Evolutionary conservation across 2,329 filamentous ascomycete species (phyloP).

Genomic region (Emmonsiellopsis sp.): DNA sequence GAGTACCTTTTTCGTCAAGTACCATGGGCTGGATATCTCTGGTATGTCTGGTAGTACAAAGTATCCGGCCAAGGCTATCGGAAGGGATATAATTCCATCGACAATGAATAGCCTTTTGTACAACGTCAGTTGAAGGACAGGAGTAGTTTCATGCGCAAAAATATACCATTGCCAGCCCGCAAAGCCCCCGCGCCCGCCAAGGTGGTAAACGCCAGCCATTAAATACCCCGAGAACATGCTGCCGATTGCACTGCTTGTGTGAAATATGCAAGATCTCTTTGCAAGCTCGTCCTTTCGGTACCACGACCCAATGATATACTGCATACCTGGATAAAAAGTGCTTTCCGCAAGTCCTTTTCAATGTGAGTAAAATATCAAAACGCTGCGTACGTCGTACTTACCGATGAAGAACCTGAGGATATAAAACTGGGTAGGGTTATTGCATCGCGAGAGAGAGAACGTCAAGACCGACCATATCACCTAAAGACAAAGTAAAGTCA

Average conservation of each 20-base stretch:
- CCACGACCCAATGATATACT: conserved; percentile 45
- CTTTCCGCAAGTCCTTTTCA: conserved; percentile 37
- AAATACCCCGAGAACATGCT: conserved; percentile 44
- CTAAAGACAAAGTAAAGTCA: conserved; percentile 13
- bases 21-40: conserved; percentile 42
- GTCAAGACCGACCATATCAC: conserved; percentile 43
- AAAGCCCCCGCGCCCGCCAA: conserved; percentile 41
- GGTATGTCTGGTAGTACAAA: conserved; percentile 43
- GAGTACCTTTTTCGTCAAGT: conserved; percentile 32
- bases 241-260: conserved; percentile 38
- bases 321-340: conserved; percentile 46
- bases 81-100: conserved; percentile 46
- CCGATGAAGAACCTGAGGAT: conserved; percentile 43
- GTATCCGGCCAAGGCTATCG: conserved; percentile 43
- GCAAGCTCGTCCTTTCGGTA: conserved; percentile 44
- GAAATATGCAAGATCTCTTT: conserved; percentile 46
- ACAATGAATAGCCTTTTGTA: conserved; percentile 41
- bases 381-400: conserved; percentile 7
- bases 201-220: conserved; percentile 44
- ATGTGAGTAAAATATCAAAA: background rate
- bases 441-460: conserved; percentile 33
- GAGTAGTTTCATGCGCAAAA: background rate
- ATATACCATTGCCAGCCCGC: conserved; percentile 44
- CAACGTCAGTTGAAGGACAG: background rate
- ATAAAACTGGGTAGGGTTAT: conserved; percentile 37